Evolutionary conservation across 139 green algal genomes (phyloP).

Genomic region (Chlorella sorokiniana): DNA sequence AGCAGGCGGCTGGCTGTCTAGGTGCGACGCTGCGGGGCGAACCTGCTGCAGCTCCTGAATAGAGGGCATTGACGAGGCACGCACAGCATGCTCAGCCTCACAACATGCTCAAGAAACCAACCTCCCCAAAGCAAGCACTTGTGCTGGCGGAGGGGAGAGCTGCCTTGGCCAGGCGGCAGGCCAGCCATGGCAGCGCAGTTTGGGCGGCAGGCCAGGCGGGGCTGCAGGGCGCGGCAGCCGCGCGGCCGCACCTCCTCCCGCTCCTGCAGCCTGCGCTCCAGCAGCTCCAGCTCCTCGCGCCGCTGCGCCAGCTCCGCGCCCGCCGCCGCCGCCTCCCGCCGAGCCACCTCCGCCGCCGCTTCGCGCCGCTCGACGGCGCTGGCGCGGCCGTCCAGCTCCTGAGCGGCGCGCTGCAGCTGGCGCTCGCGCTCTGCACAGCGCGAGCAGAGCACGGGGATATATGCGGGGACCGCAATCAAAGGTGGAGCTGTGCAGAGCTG

Average conservation of each 20-base stretch:
- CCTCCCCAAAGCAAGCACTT: too few relatives aligned
- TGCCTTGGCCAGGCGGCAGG: too few relatives aligned
- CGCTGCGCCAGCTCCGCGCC: not conserved
- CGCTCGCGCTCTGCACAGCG: constrained; percentile 16
- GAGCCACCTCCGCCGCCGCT: not conserved
- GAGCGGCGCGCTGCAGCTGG: not conserved
- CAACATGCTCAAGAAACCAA: too few relatives aligned
- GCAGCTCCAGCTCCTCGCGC: constrained; percentile 1
- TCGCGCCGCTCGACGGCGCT: not conserved
- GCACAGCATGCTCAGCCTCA: not conserved
- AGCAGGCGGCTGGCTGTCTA: not conserved
- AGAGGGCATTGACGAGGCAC: not conserved
- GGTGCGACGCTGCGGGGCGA: not conserved
- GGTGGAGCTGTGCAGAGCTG: not conserved
- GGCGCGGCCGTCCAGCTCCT: not conserved
- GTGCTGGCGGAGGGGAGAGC: too few relatives aligned
- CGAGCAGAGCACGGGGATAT: not conserved
- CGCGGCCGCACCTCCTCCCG: not conserved
- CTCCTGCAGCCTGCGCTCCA: constrained; percentile 1
- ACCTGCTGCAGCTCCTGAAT: constrained; percentile 25
- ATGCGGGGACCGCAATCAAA: not conserved
- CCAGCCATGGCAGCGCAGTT: not conserved
- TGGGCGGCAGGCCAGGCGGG: too few relatives aligned
- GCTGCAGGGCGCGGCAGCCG: not conserved
- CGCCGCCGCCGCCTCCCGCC: constrained; percentile 1